Evolutionary conservation across 306 rosid genomes (phyloP).

Genomic region (Adenanthera pavonina): DNA sequence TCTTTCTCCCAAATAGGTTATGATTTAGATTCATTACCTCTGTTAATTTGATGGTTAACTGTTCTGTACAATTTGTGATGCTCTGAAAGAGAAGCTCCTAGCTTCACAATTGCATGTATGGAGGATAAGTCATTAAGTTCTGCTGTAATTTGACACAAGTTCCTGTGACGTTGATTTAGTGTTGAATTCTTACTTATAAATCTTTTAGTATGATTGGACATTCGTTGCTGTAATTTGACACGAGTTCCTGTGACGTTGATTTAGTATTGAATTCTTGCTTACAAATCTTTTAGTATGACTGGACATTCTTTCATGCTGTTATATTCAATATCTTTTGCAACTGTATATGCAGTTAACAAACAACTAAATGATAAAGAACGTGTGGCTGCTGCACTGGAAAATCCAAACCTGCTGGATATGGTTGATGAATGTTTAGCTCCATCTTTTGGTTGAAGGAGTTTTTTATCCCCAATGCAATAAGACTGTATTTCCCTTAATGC

Average conservation of each 20-base stretch:
- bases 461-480: slow-evolving; percentile 25
- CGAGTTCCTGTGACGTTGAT: slow-evolving; percentile 2
- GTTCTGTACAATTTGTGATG: background rate
- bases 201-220: slow-evolving; percentile 19
- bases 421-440: slow-evolving; percentile 96
- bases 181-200: slow-evolving; percentile 19
- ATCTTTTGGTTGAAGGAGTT: slow-evolving; percentile 52
- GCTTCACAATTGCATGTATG: background rate
- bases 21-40: slow-evolving; percentile 14
- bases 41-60: slow-evolving; percentile 25
- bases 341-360: slow-evolving; percentile 74
- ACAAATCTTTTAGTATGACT: slow-evolving; percentile 24
- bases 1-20: background rate
- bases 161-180: background rate
- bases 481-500: slow-evolving; percentile 21
- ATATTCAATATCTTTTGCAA: slow-evolving; percentile 12
- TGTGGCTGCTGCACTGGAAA: slow-evolving; percentile 93
- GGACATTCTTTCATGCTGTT: background rate
- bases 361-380: slow-evolving; percentile 96
- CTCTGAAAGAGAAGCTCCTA: background rate
- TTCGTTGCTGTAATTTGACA: background rate
- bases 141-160: slow-evolving; percentile 12
- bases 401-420: slow-evolving; percentile 81
- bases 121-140: background rate
- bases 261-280: slow-evolving; percentile 14